Conservation (phyloP, 2,329 filamentous ascomycete genomes). For the Sphaerulina musiva region DNA sequence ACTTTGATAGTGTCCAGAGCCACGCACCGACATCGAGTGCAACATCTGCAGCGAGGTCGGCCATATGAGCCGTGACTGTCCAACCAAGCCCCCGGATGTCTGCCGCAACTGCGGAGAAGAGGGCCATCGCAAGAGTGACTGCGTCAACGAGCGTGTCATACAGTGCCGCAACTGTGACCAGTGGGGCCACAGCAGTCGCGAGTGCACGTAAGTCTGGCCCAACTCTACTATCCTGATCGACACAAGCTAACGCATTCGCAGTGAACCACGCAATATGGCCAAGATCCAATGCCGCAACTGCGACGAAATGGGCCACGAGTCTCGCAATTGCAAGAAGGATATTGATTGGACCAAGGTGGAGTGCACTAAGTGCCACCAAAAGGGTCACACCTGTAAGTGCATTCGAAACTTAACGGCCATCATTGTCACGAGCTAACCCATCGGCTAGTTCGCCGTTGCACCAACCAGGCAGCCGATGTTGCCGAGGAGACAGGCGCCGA, state of each 20-base stretch:
- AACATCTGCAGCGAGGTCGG: conserved; percentile 31
- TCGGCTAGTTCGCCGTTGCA: conserved; percentile 22
- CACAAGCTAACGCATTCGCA: conserved; percentile 3
- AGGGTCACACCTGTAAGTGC: conserved; percentile 19
- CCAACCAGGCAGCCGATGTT: conserved; percentile 16
- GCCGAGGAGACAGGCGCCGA: conserved; percentile 7
- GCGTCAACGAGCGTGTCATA: conserved; percentile 31
- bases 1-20: conserved; percentile 51
- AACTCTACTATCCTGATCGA: conserved; percentile 31
- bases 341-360: conserved; percentile 39
- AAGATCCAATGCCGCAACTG: conserved; percentile 47
- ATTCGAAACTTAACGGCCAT: too few relatives aligned
- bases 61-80: conserved; percentile 35
- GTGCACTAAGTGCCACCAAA: conserved; percentile 42
- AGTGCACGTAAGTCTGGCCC: conserved; percentile 47
- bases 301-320: conserved; percentile 30
- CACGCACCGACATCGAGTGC: conserved; percentile 34
- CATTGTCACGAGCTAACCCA: too few relatives aligned
- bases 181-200: conserved; percentile 43
- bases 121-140: conserved; percentile 32
- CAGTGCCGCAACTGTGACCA: conserved; percentile 34
- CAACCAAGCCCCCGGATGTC: conserved; percentile 21
- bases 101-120: conserved; percentile 35
- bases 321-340: conserved; percentile 6
- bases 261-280: conserved; percentile 44